A percentile compares a stretch with the other conserved stretches of the same genome.
phyloP scores from a whole-genome alignment of 768 basidiomycete genomes.

The Russula olivacea region DNA sequence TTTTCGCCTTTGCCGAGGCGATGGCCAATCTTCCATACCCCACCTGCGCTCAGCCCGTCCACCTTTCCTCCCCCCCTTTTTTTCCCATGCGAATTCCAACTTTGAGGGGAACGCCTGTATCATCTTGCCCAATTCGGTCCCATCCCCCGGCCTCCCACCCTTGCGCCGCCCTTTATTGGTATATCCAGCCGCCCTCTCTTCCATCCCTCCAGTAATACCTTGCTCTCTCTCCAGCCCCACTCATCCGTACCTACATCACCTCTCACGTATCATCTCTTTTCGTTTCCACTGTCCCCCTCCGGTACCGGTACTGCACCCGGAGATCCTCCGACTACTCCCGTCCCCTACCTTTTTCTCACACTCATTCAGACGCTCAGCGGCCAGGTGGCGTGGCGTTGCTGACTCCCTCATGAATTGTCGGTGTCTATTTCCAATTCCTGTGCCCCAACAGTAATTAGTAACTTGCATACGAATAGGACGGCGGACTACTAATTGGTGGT shows the following conservation, averaged over 20 bases:
- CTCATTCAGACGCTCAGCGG: background rate
- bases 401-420: background rate
- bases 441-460: background rate
- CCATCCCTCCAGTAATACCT: background rate
- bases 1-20: constrained; percentile 17
- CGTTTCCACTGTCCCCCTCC: background rate
- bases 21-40: constrained; percentile 15
- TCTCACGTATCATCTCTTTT: background rate
- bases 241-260: background rate
- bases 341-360: background rate
- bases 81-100: constrained; percentile 27
- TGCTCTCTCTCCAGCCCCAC: background rate
- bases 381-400: background rate
- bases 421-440: constrained; percentile 3
- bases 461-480: background rate
- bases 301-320: constrained; percentile 3
- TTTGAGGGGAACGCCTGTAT: constrained; percentile 19
- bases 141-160: constrained; percentile 16
- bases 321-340: background rate
- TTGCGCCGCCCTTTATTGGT: constrained; percentile 4
- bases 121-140: constrained; percentile 15
- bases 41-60: constrained; percentile 21
- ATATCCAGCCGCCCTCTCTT: constrained; percentile 1
- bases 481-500: background rate
- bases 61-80: constrained; percentile 22